phyloP scores from a whole-genome alignment of 139 green algal genomes.

The Closterium sp. region DNA sequence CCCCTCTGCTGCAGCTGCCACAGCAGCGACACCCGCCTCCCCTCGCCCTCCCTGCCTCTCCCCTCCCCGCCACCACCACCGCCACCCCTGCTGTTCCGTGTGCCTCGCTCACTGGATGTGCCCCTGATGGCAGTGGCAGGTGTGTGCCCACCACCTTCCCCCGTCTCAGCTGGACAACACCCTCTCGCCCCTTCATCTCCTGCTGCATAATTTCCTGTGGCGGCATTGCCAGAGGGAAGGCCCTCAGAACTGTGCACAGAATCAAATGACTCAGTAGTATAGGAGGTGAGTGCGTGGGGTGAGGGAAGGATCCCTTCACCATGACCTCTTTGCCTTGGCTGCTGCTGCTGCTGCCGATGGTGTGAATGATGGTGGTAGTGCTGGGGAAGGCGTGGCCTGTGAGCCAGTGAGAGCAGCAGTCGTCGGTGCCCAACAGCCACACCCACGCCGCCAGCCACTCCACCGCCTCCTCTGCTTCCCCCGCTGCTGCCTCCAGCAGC shows the following conservation, averaged over 20 bases:
- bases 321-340: neutral
- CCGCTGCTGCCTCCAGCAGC: neutral
- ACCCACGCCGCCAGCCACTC: neutral
- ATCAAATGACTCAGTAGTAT: too few relatives aligned
- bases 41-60: neutral
- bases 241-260: too few relatives aligned
- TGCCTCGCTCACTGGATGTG: too few relatives aligned
- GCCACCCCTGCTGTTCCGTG: neutral
- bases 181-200: too few relatives aligned
- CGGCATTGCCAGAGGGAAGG: too few relatives aligned
- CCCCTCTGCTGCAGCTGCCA: neutral
- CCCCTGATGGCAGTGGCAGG: too few relatives aligned
- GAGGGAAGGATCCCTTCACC: too few relatives aligned
- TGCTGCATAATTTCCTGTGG: too few relatives aligned
- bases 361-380: neutral
- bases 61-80: neutral
- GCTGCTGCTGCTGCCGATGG: neutral
- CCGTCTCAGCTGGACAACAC: too few relatives aligned
- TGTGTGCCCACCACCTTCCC: too few relatives aligned
- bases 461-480: neutral
- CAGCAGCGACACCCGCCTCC: neutral
- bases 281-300: too few relatives aligned
- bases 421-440: neutral
- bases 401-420: neutral
- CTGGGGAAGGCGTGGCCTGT: neutral